Evolutionary conservation across 106 monocot species (phyloP), one percentile per base, ranked within the genome.

Genomic region (Apostasia ramifera): DNA sequence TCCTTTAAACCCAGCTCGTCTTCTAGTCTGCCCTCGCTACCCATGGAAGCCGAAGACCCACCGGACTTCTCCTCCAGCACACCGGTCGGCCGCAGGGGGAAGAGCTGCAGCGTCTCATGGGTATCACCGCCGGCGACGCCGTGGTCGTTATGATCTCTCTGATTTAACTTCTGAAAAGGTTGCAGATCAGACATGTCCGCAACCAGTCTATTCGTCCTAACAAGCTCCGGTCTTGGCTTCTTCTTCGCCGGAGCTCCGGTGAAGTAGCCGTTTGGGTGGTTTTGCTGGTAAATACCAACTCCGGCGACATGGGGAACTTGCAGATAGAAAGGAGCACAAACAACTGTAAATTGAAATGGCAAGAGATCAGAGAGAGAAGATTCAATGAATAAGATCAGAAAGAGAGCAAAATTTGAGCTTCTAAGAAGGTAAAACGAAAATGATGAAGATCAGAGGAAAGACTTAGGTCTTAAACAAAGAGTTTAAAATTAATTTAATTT

Each of bases 71-170:
- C 83, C 51, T 71, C 67, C 57, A 67, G 38, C 50, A 77, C 13
- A 1, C 76, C 73, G 44, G 85, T 78, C 1, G 92, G 92, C 64
- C 85, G 88, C 78, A 92, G 51, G 3, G 92, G 92, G 74, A 92
- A 92, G 15, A 92, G 73, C 76, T 88, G 78, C 47, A 92, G 80
- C 0, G 88, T 92, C 55, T 88, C 73, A 53, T 58, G 40, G 37
- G 5, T 0, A 8, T 26, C 26, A 26, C 26, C 26, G 46, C 5
- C 40, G 26, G 0, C 14, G 8, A 11, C 69, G 6, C 26, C n/a
- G 44, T 12, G 39, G 43, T 8, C 46, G 15, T 43, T 26, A 26
- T 26, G 26, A 26, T 26, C 26, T 26, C 26, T 26, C 26, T 26
- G 26, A 26, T 26, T 26, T 26, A 26, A 26, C 26, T 7, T 53